Conservation (phyloP, 352 stramenopile species). For the Globisporangium alternatum region DNA sequence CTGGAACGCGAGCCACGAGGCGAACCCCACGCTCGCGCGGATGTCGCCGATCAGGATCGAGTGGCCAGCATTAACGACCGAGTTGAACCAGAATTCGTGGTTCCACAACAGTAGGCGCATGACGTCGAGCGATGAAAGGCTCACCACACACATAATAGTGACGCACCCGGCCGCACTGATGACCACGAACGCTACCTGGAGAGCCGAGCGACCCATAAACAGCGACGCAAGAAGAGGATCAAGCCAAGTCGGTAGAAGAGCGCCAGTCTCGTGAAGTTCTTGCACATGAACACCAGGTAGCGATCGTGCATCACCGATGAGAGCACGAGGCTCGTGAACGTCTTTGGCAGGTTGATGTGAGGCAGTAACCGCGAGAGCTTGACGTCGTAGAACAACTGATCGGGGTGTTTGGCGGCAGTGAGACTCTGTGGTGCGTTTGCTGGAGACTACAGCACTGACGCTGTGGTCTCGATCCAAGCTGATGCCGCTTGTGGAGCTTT, state of each 20-base stretch:
- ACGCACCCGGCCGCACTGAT: neutral
- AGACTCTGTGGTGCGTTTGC: no score
- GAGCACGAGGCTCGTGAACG: neutral
- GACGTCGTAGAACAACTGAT: neutral
- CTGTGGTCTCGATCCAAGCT: neutral
- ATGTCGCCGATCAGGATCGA: neutral
- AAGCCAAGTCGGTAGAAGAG: neutral
- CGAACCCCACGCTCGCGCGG: neutral
- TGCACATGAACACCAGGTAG: neutral
- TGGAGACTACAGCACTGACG: neutral
- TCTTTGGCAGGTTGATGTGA: neutral
- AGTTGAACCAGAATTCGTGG: conserved; percentile 4
- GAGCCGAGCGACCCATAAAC: neutral
- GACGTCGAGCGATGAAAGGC: neutral
- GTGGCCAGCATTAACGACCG: neutral
- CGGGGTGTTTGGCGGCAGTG: neutral
- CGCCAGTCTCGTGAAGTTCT: neutral
- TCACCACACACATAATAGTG: neutral
- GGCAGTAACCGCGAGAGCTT: neutral
- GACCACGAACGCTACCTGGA: neutral
- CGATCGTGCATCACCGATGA: neutral
- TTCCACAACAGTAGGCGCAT: neutral
- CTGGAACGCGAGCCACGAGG: conserved; percentile 1
- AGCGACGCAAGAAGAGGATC: neutral
- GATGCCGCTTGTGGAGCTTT: neutral